phyloP scores from a whole-genome alignment of 2,329 filamentous ascomycete species.

The Penicillium psychrosexuale region DNA sequence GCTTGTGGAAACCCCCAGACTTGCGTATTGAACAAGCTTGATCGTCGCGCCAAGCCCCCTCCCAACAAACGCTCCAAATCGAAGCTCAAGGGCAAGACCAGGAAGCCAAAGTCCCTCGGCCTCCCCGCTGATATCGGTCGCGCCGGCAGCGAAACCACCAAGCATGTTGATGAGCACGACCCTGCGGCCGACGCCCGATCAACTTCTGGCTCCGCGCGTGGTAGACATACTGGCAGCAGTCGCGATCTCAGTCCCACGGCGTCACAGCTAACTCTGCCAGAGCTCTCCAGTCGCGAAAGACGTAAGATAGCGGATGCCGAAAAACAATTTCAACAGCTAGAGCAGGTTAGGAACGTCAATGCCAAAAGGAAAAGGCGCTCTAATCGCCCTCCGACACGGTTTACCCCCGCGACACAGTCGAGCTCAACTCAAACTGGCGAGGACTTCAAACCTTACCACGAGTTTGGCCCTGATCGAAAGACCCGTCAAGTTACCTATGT shows the following conservation, averaged over 20 bases:
- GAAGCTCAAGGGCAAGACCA: slow-evolving; percentile 44
- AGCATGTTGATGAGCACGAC: slow-evolving; percentile 55
- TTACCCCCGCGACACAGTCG: slow-evolving; percentile 44
- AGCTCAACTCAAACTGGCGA: slow-evolving; percentile 35
- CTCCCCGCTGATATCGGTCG: slow-evolving; percentile 53
- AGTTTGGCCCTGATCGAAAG: slow-evolving; percentile 19
- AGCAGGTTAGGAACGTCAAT: slow-evolving; percentile 46
- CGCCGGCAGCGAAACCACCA: slow-evolving; percentile 57
- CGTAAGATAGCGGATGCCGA: slow-evolving; percentile 63
- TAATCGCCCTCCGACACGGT: slow-evolving; percentile 54
- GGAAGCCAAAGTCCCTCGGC: slow-evolving; percentile 41
- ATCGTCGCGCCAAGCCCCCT: slow-evolving; percentile 34
- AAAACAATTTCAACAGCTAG: slow-evolving; percentile 60
- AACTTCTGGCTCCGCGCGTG: slow-evolving; percentile 55
- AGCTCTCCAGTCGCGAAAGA: slow-evolving; percentile 60
- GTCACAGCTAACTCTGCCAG: slow-evolving; percentile 42
- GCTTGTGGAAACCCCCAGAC: slow-evolving; percentile 41
- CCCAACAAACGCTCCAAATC: slow-evolving; percentile 28
- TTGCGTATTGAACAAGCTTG: slow-evolving; percentile 44
- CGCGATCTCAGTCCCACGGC: slow-evolving; percentile 59
- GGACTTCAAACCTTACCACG: slow-evolving; percentile 27
- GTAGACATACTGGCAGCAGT: slow-evolving; percentile 54
- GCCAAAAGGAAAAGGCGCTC: slow-evolving; percentile 57
- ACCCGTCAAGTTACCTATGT: background rate
- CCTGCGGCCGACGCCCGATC: slow-evolving; percentile 56